Percentiles rank a stretch among this genome's conserved stretches.
Conservation (phyloP, 2,329 filamentous ascomycete genomes). For the Lasiodiplodia theobromae region DNA sequence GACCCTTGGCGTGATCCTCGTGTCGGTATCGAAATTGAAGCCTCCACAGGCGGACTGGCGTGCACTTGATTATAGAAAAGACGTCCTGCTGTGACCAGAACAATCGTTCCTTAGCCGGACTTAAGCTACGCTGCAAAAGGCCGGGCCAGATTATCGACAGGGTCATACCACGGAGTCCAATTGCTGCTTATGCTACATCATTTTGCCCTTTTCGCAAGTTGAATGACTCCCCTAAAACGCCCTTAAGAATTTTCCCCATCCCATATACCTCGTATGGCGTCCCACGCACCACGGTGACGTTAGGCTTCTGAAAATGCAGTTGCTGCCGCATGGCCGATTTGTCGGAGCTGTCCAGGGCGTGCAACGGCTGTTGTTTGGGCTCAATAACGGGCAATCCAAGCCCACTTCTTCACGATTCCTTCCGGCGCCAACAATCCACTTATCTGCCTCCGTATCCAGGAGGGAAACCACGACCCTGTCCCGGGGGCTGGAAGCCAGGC, state of each 20-base stretch:
- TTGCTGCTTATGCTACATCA: slow-evolving; percentile 23
- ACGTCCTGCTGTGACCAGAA: neutral
- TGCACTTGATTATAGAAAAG: neutral
- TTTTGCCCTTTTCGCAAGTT: slow-evolving; percentile 11
- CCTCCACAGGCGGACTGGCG: neutral
- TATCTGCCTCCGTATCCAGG: slow-evolving; percentile 40
- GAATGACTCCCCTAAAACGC: slow-evolving; percentile 19
- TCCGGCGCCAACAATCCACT: neutral
- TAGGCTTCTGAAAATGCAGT: slow-evolving; percentile 10
- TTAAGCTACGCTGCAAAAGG: neutral
- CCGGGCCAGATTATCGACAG: neutral
- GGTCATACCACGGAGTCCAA: slow-evolving; percentile 13
- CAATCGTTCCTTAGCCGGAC: neutral
- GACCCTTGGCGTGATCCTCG: neutral
- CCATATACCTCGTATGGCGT: neutral
- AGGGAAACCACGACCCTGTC: slow-evolving; percentile 57
- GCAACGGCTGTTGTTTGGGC: neutral
- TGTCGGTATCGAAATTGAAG: neutral
- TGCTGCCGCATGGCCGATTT: neutral
- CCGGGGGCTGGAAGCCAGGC: slow-evolving; percentile 76
- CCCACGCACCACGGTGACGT: neutral
- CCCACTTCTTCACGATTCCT: neutral
- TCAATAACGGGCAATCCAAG: neutral
- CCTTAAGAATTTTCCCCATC: neutral
- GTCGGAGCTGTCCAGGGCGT: neutral